phyloP scores from a whole-genome alignment of 768 basidiomycete genomes.

The Suillus lakei region DNA sequence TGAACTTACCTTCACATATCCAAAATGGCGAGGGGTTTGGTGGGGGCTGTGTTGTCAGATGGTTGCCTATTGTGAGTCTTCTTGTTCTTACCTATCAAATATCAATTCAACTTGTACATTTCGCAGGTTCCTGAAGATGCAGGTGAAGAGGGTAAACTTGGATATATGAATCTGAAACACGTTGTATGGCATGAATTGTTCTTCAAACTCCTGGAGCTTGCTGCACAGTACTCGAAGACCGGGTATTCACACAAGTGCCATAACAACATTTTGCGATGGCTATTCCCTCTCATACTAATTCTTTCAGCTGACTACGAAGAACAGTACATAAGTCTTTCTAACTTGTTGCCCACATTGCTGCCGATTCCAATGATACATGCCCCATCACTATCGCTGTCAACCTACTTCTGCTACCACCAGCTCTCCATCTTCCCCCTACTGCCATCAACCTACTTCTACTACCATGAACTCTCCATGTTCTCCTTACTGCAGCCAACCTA shows the following conservation, averaged over 20 bases:
- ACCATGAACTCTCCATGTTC: no score
- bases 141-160: slow-evolving; percentile 31
- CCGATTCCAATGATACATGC: no score
- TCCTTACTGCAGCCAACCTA: no score
- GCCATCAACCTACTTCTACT: no score
- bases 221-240: slow-evolving; percentile 19
- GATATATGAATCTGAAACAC: slow-evolving; percentile 37
- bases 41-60: slow-evolving; percentile 18
- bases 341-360: not conserved
- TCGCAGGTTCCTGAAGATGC: slow-evolving; percentile 38
- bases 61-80: slow-evolving; percentile 21
- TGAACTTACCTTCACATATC: slow-evolving; percentile 22
- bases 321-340: slow-evolving; percentile 41
- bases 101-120: not conserved
- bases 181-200: slow-evolving; percentile 45
- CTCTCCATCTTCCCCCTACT: no score
- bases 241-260: slow-evolving; percentile 34
- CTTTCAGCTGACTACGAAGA: slow-evolving; percentile 50
- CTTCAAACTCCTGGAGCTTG: slow-evolving; percentile 31
- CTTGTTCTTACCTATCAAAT: not conserved
- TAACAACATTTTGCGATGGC: slow-evolving; percentile 26
- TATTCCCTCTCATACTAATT: slow-evolving; percentile 45
- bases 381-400: no score
- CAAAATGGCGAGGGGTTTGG: slow-evolving; percentile 22
- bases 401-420: no score